Base-by-base conservation (phyloP, 805 yeast species). In the Lipomyces lipofer region DNA sequence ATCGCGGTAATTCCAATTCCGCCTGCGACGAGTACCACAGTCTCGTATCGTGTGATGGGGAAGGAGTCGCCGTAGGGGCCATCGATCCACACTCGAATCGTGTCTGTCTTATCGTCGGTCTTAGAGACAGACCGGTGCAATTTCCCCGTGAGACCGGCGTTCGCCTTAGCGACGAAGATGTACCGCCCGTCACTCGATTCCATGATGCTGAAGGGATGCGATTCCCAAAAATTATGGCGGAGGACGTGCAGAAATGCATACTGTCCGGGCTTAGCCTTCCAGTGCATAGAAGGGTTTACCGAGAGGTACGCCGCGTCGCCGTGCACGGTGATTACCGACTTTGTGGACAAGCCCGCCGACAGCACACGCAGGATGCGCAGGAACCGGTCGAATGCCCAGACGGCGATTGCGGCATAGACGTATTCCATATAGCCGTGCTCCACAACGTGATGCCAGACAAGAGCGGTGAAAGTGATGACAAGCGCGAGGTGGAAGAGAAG, bases 331-430 rank as follows among this genome's bases (percentile, higher is more conserved):
- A 52, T 22, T 1, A 25, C 8, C 9, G 53, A 53, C 19, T 28
- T 35, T 10, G 27, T n/a, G 19, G n/a, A 33, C 15, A 35, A 43
- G 25, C 56, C 56, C 19, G 53, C 30, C 9, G 6, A 65, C 17
- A 77, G 49, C 1, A 88, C 68, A 50, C 88, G 76, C 1, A 76
- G 71, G 9, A 84, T 54, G 59, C 96, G 76, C 10, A 79, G 63
- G 0, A 80, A 55, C 51, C 92, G 74, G 65, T 89, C 95, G 61
- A 81, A 74, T 1, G 73, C 76, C 96, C 96, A 89, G 4, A 88
- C 73, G 0, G 80, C 84, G 55, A 81, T 76, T 7, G 83, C 64
- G 3, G 82, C 78, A 52, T 79, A 36, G 24, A 53, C 13, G 33
- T 53, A 52, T 15, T 39, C 28, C 3, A 22, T 13, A 17, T 35